Percentiles rank a stretch among this genome's conserved stretches.
phyloP scores from a whole-genome alignment of 345 rosid species.

The Jatropha curcas region DNA sequence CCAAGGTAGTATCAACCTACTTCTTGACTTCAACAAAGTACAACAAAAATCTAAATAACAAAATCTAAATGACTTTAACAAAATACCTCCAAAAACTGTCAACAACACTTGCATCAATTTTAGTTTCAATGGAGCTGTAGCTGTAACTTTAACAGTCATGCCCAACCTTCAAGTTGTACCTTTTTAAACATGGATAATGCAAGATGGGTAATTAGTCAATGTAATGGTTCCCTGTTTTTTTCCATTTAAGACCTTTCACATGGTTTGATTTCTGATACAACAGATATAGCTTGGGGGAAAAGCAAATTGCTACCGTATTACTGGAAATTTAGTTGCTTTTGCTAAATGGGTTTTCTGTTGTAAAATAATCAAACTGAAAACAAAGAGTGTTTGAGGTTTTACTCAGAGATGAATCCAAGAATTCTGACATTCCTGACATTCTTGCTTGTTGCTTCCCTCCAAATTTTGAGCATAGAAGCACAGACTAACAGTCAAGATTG shows the following conservation, averaged over 20 bases:
- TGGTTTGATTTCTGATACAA: not conserved
- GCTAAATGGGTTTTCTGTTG: not conserved
- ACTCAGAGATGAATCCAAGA: not conserved
- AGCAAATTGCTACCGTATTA: not conserved
- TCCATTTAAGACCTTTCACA: not conserved
- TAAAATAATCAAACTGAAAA: not conserved
- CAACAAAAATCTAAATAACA: too few relatives aligned
- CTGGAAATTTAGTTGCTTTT: not conserved
- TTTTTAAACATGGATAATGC: not conserved
- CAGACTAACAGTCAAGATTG: conserved; percentile 29
- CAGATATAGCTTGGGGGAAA: not conserved
- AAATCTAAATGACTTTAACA: too few relatives aligned
- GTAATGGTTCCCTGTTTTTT: too few relatives aligned
- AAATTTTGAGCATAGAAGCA: conserved; percentile 25
- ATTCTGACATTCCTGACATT: not conserved
- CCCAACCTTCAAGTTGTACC: not conserved
- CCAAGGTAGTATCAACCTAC: too few relatives aligned
- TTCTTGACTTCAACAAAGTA: too few relatives aligned
- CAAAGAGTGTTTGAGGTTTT: not conserved
- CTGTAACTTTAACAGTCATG: too few relatives aligned
- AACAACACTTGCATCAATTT: too few relatives aligned
- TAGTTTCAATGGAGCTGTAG: too few relatives aligned
- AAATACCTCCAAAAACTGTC: too few relatives aligned
- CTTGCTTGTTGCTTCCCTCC: not conserved
- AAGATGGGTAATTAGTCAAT: not conserved